These are phyloP conservation scores for Coelastrella sp. DNA, from an alignment of 139 green algal species.

Conservation along the genomic window DNA sequence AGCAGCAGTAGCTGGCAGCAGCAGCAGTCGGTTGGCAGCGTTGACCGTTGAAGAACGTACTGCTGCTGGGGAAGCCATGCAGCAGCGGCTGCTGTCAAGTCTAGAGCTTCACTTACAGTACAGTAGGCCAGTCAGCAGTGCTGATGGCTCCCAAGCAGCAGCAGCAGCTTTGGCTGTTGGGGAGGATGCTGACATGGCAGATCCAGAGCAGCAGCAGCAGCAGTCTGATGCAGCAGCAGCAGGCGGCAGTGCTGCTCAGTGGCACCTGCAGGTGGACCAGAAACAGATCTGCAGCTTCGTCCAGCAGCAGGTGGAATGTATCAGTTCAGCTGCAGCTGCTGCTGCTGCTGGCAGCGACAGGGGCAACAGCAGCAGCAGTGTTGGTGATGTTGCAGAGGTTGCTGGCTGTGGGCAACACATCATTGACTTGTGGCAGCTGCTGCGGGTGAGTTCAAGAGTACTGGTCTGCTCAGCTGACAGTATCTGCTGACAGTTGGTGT, in stretches of 20 bases:
- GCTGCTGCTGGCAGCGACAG: background rate
- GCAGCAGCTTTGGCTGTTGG: too few species aligned
- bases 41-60: conserved; percentile 13
- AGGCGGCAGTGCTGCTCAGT: conserved; percentile 21
- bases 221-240: background rate
- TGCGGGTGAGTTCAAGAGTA: conserved; percentile 54
- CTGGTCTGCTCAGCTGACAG: background rate
- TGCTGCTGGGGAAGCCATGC: background rate
- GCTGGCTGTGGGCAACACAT: conserved; percentile 60
- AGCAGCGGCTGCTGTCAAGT: background rate
- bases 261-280: conserved; percentile 53
- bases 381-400: conserved; percentile 10
- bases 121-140: conserved; percentile 6
- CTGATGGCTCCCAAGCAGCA: background rate
- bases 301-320: conserved; percentile 7
- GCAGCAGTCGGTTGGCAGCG: conserved; percentile 14
- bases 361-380: background rate
- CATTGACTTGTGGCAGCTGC: conserved; percentile 76
- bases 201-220: conserved; percentile 27
- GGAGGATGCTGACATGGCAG: too few species aligned
- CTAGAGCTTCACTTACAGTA: conserved; percentile 17
- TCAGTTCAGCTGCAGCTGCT: background rate
- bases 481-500: too few species aligned
- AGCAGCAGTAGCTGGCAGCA: conserved; percentile 34
- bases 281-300: conserved; percentile 36